Percentiles rank a stretch among this genome's conserved stretches.
phyloP scores from a whole-genome alignment of 352 stramenopile species.

The Globisporangium takayamanum region DNA sequence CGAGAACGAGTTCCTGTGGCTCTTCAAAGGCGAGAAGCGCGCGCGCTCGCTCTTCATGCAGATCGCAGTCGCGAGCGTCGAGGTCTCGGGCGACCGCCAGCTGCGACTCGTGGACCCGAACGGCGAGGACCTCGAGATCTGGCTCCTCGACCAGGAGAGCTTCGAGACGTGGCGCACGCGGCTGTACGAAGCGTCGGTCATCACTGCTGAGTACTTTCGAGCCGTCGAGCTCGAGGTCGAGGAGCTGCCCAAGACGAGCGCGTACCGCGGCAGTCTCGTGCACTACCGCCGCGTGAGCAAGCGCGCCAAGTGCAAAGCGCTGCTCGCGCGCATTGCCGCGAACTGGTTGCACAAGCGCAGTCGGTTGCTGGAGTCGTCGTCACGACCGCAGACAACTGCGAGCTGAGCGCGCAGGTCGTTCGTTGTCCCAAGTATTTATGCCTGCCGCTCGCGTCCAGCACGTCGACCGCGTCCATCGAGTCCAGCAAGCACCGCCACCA shows the following conservation, averaged over 20 bases:
- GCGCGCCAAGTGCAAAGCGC: constrained; percentile 37
- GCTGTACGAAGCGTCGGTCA: constrained; percentile 49
- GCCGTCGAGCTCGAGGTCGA: constrained; percentile 45
- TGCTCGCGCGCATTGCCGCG: constrained; percentile 30
- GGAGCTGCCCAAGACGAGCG: constrained; percentile 48
- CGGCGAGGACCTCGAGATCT: constrained; percentile 71
- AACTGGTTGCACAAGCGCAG: constrained; percentile 31
- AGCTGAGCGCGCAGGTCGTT: not conserved
- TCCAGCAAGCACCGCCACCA: not conserved
- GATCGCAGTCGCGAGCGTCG: constrained; percentile 67
- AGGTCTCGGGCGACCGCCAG: constrained; percentile 55
- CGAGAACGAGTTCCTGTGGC: constrained; percentile 76
- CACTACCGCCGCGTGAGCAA: constrained; percentile 48
- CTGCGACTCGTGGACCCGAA: constrained; percentile 70
- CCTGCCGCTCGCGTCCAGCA: not conserved
- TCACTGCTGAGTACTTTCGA: constrained; percentile 65
- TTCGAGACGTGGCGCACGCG: constrained; percentile 46
- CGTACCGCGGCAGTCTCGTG: constrained; percentile 66
- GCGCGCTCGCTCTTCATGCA: constrained; percentile 57
- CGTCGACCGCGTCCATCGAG: not conserved
- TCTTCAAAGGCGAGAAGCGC: constrained; percentile 64
- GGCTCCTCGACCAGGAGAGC: constrained; percentile 43
- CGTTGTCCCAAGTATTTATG: not conserved
- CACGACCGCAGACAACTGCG: not conserved
- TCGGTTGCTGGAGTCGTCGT: not conserved